phyloP scores from a whole-genome alignment of 805 yeast genomes.

The Teunomyces pallodes region DNA sequence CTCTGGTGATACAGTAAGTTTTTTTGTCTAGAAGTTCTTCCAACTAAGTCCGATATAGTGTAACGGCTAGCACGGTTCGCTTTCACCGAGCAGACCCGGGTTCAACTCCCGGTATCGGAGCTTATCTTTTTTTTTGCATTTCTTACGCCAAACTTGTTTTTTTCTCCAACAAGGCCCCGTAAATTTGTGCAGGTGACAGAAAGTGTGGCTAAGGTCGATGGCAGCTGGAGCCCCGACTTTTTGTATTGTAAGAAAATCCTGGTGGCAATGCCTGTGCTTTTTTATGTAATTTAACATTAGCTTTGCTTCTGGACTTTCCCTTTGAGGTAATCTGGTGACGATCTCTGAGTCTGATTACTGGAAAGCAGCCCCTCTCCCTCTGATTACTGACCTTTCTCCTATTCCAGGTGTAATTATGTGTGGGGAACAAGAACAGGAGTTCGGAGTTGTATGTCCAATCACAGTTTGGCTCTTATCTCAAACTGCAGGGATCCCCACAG shows the following conservation, averaged over 20 bases:
- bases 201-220: too few relatives aligned
- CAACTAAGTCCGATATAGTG: slow-evolving; percentile 59
- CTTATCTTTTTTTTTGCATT: neutral
- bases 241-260: too few relatives aligned
- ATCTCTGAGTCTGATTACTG: too few relatives aligned
- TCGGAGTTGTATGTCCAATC: neutral
- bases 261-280: too few relatives aligned
- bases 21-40: neutral
- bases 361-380: too few relatives aligned
- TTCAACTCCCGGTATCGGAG: slow-evolving; percentile 86
- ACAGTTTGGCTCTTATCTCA: neutral
- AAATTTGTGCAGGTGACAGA: too few relatives aligned
- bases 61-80: slow-evolving; percentile 82
- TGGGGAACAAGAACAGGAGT: neutral
- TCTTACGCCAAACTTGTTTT: neutral
- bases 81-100: slow-evolving; percentile 83
- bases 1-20: too few relatives aligned
- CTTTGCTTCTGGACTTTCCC: too few relatives aligned
- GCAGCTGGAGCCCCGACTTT: too few relatives aligned
- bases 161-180: neutral
- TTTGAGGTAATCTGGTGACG: too few relatives aligned
- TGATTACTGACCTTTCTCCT: too few relatives aligned
- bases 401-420: neutral
- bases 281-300: too few relatives aligned
- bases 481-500: neutral